Conservation (phyloP, 352 stramenopile genomes). For the Phytophthora sp. region DNA sequence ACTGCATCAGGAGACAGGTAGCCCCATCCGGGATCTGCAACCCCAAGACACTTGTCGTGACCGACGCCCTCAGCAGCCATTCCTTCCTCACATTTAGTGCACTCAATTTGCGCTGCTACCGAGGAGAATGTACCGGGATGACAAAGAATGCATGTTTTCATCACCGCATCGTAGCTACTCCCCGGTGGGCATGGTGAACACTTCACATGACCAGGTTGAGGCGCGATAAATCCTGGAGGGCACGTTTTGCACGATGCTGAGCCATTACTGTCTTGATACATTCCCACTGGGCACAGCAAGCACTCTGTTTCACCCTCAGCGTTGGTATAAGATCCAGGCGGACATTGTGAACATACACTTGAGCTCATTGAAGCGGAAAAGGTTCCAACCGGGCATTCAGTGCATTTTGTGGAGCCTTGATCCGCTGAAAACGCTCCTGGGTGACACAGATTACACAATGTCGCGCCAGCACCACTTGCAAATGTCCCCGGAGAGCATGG, state of each 20-base stretch:
- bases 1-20: neutral
- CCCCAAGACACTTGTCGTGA: constrained; percentile 24
- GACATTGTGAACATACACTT: constrained; percentile 20
- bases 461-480: constrained; percentile 24
- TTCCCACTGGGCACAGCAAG: constrained; percentile 44
- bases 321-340: constrained; percentile 38
- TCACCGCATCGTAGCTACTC: constrained; percentile 39
- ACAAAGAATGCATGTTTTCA: constrained; percentile 42
- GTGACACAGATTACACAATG: constrained; percentile 45
- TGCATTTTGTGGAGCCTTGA: constrained; percentile 31
- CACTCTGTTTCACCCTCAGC: constrained; percentile 50
- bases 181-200: constrained; percentile 50
- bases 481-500: constrained; percentile 47
- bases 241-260: constrained; percentile 40
- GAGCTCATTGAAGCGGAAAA: constrained; percentile 28
- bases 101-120: constrained; percentile 27
- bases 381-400: constrained; percentile 33
- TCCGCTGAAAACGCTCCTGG: constrained; percentile 44
- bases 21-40: constrained; percentile 26
- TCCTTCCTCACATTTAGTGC: constrained; percentile 34
- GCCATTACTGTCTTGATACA: constrained; percentile 44
- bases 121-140: constrained; percentile 39
- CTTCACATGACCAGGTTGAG: constrained; percentile 32
- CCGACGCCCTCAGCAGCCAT: constrained; percentile 41
- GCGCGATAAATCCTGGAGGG: constrained; percentile 44